Percentiles rank a stretch among this genome's conserved stretches.
Conservation (phyloP, 2,329 filamentous ascomycete species). For the Pseudogymnoascus sp. region DNA sequence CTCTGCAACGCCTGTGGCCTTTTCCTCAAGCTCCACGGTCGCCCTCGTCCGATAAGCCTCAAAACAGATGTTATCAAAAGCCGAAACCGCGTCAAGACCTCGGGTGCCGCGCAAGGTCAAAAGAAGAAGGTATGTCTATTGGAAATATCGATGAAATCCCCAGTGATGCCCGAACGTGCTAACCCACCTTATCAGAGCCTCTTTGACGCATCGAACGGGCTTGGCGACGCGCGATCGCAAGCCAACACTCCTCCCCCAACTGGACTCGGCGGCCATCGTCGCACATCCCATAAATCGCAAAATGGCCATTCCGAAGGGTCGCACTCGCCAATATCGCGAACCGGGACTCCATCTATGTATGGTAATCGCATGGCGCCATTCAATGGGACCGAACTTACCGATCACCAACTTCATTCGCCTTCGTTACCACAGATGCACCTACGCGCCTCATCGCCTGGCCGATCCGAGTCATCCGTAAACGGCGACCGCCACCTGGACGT, state of each 20-base stretch:
- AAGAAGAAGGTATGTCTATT: conserved; percentile 64
- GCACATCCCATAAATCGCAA: conserved; percentile 61
- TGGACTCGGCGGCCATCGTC: conserved; percentile 48
- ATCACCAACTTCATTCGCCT: conserved; percentile 51
- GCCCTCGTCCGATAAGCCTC: conserved; percentile 84
- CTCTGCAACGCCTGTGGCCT: conserved; percentile 98
- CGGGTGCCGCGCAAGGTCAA: conserved; percentile 61
- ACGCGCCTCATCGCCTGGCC: conserved; percentile 50
- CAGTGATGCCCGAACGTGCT: conserved; percentile 10
- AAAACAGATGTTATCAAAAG: conserved; percentile 99
- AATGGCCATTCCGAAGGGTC: conserved; percentile 67
- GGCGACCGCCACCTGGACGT: conserved; percentile 56
- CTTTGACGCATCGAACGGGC: conserved; percentile 45
- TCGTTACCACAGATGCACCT: conserved; percentile 42
- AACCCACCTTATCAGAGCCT: conserved; percentile 24
- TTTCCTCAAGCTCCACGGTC: conserved; percentile 93
- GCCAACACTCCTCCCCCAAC: conserved; percentile 40
- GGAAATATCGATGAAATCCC: conserved; percentile 22
- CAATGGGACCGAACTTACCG: conserved; percentile 58
- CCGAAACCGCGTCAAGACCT: conserved; percentile 92
- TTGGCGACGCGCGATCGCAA: conserved; percentile 47
- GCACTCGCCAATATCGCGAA: conserved; percentile 71
- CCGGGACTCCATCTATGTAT: conserved; percentile 67
- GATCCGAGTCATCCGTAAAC: conserved; percentile 41
- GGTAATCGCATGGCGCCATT: conserved; percentile 71